Evolutionary conservation across 2,329 filamentous ascomycete species (phyloP), one percentile per base, ranked within the genome.

Genomic region (Elsinoe ampelina): DNA sequence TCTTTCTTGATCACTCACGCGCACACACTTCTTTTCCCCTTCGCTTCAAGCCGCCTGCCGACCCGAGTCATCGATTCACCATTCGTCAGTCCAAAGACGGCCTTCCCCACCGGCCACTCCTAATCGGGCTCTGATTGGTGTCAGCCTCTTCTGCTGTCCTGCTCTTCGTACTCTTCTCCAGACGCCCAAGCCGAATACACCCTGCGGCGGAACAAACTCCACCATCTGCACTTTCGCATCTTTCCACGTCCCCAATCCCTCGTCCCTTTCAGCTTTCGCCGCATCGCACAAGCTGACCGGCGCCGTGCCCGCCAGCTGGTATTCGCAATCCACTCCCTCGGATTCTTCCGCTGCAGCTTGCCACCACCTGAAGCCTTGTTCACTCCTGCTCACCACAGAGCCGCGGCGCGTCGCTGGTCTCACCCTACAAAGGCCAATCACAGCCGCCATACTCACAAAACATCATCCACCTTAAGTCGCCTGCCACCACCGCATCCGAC

Each of bases 361-460:
- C 48, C 48, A 52, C 48, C 32, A 19, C 15, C 48, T 35, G 48
- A 22, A n/a, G 32, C 26, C 15, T 26, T 39, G 13, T 8, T 19
- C 36, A n/a, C 38, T n/a, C 38, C 38, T 50, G 26, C 43, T n/a
- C 43, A 48, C 12, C 47, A 22, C 47, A 51, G 47, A 51, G 47
- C 47, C 47, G 47, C 47, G 47, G 26, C 47, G 47, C 47, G 47
- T 51, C 47, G 47, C 35, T 39, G 32, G 48, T 22, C 48, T 52
- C 48, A 35, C 48, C 7, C 5, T 2, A 26, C 48, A 26, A 52
- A 52, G 26, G 48, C 48, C 48, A 52, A 52, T 52, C 48, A 52
- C 36, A 52, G 26, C 35, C 35, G 48, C 48, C 48, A 52, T 52
- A 52, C 48, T 38, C 34, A 52, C 48, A 52, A 52, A 52, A 34